phyloP scores from a whole-genome alignment of 768 basidiomycete genomes.

The Russula olivacea region DNA sequence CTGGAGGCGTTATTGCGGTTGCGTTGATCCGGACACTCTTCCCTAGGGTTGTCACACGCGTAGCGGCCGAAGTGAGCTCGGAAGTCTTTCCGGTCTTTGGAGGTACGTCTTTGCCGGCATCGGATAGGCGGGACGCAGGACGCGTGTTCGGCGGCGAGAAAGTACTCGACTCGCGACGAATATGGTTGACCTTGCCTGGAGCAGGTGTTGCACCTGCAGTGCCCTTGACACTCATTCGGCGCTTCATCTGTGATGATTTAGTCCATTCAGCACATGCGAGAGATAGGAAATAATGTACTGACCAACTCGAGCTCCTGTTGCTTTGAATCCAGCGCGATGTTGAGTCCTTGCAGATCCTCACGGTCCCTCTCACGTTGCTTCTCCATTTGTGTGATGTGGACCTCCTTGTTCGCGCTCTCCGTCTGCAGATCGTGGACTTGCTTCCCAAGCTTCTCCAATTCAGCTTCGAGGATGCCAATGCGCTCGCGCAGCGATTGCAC shows the following conservation, averaged over 20 bases:
- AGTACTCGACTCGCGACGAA: slow-evolving; percentile 23
- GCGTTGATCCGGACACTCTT: slow-evolving; percentile 25
- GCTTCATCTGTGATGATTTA: slow-evolving; percentile 18
- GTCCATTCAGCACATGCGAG: background rate
- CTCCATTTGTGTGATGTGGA: slow-evolving; percentile 65
- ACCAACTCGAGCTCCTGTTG: slow-evolving; percentile 93
- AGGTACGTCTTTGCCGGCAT: slow-evolving; percentile 15
- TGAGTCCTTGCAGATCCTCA: slow-evolving; percentile 77
- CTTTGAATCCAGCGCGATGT: slow-evolving; percentile 89
- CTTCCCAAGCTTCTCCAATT: slow-evolving; percentile 52
- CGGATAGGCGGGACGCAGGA: slow-evolving; percentile 24
- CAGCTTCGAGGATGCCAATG: slow-evolving; percentile 45
- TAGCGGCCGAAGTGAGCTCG: slow-evolving; percentile 1
- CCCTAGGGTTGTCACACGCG: slow-evolving; percentile 21
- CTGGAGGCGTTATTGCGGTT: slow-evolving; percentile 12
- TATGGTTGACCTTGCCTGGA: slow-evolving; percentile 14
- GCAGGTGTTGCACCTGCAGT: slow-evolving; percentile 20
- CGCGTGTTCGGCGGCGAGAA: slow-evolving; percentile 19
- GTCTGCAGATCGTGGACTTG: slow-evolving; percentile 69
- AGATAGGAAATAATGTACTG: slow-evolving; percentile 25
- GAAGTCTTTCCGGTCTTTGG: slow-evolving; percentile 17
- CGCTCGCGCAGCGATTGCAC: slow-evolving; percentile 45
- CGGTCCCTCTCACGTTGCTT: slow-evolving; percentile 63
- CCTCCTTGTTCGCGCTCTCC: slow-evolving; percentile 79
- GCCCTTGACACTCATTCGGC: slow-evolving; percentile 21